Conservation (phyloP, 75 land plant species). For the Pinus taeda region DNA sequence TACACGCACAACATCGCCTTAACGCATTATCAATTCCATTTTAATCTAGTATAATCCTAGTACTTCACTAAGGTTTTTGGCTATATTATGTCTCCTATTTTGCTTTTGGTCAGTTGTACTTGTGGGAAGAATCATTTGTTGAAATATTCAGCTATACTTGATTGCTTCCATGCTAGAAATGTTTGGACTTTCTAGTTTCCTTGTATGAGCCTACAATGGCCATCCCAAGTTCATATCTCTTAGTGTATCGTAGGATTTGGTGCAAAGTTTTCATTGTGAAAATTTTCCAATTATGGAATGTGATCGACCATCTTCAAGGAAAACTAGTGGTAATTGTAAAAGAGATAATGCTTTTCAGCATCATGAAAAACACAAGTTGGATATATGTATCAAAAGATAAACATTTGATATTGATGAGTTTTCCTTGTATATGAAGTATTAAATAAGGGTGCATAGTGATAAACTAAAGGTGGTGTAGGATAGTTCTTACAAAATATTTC, state of each 20-base stretch:
- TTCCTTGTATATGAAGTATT: slow-evolving; percentile 80
- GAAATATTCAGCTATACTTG: too few species aligned
- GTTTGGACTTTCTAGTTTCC: slow-evolving; percentile 18
- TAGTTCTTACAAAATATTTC: slow-evolving; percentile 65
- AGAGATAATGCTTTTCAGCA: neutral
- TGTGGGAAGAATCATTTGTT: too few species aligned
- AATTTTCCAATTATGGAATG: neutral
- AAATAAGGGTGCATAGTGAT: slow-evolving; percentile 86
- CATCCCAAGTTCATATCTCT: slow-evolving; percentile 73
- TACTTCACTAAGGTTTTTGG: too few species aligned
- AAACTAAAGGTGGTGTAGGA: slow-evolving; percentile 65
- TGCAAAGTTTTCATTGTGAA: neutral
- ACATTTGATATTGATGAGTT: slow-evolving; percentile 86
- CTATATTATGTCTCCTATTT: too few species aligned
- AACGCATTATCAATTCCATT: too few species aligned
- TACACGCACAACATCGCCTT: too few species aligned
- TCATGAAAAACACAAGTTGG: slow-evolving; percentile 33
- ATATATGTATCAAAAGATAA: slow-evolving; percentile 71
- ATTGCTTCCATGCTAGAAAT: slow-evolving; percentile 29
- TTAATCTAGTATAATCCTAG: too few species aligned
- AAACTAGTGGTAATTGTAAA: slow-evolving; percentile 4
- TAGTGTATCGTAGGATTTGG: neutral
- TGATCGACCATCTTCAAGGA: neutral
- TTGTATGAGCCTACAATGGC: slow-evolving; percentile 81
- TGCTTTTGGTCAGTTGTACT: too few species aligned